These are phyloP conservation scores for Elaeis guineensis DNA, from an alignment of 176 grass and related monocot species.

Conservation along the genomic window DNA sequence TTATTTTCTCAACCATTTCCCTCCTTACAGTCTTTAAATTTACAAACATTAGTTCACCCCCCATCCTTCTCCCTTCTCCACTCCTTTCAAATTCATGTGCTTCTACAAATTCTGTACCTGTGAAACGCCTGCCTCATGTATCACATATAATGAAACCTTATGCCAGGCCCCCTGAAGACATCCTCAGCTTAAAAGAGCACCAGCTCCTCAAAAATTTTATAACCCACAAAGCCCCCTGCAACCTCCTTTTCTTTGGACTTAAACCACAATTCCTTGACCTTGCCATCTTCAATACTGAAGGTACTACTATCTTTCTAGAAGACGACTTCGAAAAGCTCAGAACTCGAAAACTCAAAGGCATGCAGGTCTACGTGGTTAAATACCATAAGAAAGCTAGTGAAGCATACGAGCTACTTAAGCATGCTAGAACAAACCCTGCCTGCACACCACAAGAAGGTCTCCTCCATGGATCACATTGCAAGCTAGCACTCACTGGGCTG, in stretches of 20 bases:
- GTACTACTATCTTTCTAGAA: constrained; percentile 31
- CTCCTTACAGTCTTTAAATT: constrained; percentile 28
- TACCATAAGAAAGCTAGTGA: constrained; percentile 19
- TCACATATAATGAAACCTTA: neutral
- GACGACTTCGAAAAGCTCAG: constrained; percentile 22
- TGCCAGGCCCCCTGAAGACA: constrained; percentile 14
- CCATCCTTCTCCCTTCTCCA: neutral
- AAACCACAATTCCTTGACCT: constrained; percentile 26
- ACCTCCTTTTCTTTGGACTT: constrained; percentile 39
- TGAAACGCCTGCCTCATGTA: neutral
- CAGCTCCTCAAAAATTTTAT: constrained; percentile 23
- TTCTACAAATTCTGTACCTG: neutral
- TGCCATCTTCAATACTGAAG: constrained; percentile 15
- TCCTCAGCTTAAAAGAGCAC: constrained; percentile 30
- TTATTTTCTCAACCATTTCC: constrained; percentile 28
- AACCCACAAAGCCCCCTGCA: constrained; percentile 26
- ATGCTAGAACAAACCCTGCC: constrained; percentile 22
- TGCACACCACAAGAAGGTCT: constrained; percentile 13
- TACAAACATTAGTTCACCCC: constrained; percentile 4
- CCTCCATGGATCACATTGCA: constrained; percentile 16
- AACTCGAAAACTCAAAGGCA: constrained; percentile 4
- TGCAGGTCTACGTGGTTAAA: constrained; percentile 19
- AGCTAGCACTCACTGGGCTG: constrained; percentile 38
- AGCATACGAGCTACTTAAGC: constrained; percentile 29
- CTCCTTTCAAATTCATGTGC: neutral